These are phyloP conservation scores for Stephania japonica DNA, from an alignment of 164 flowering plant species.

Conservation along the genomic window DNA sequence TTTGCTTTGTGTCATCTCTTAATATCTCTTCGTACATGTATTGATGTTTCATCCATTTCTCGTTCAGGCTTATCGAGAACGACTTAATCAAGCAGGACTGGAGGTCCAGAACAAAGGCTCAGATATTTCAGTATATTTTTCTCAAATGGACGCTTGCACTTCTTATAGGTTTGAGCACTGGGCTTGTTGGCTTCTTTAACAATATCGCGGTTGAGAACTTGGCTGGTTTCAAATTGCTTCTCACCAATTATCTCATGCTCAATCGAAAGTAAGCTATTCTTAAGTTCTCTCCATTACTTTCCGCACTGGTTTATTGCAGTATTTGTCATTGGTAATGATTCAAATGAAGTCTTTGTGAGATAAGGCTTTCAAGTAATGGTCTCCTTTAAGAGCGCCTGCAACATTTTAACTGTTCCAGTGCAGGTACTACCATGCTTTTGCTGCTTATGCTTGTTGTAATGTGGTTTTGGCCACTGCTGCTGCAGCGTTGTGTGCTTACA, in stretches of 20 bases:
- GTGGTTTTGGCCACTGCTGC: constrained; percentile 54
- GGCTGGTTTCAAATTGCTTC: constrained; percentile 75
- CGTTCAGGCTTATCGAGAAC: constrained; percentile 75
- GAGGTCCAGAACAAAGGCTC: constrained; percentile 66
- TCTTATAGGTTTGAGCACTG: constrained; percentile 62
- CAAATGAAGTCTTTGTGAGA: too few species aligned
- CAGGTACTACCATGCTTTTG: constrained; percentile 70
- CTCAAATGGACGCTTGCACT: constrained; percentile 88
- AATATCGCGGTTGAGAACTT: constrained; percentile 88
- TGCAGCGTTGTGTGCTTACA: constrained; percentile 62
- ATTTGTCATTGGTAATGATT: too few species aligned
- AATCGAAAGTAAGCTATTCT: constrained; percentile 56
- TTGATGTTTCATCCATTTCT: background rate
- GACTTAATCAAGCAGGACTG: constrained; percentile 90
- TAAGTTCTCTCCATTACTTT: constrained; percentile 5
- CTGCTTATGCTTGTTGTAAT: constrained; percentile 50
- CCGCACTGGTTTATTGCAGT: background rate
- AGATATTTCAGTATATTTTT: constrained; percentile 74
- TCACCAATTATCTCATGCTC: constrained; percentile 60
- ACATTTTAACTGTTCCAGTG: constrained; percentile 28
- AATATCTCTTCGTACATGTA: background rate
- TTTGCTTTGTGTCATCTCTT: too few species aligned
- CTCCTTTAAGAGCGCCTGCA: background rate
- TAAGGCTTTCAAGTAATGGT: too few species aligned
- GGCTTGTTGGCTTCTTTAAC: constrained; percentile 68